Percentiles rank a stretch among this genome's conserved stretches.
Conservation (phyloP, 2,329 filamentous ascomycete species). For the Amauroascus niger region DNA sequence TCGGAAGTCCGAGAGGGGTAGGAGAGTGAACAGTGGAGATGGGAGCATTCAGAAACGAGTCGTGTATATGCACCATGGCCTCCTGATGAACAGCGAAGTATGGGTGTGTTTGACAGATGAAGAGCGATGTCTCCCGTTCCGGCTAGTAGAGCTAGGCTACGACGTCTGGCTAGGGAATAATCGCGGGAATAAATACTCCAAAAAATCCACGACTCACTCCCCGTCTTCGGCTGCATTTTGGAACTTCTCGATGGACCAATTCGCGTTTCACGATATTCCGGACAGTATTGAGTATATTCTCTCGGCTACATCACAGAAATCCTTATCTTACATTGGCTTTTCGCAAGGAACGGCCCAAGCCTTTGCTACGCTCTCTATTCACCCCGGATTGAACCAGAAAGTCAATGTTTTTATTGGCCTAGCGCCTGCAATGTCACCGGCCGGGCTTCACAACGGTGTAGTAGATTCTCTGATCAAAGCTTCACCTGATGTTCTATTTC, state of each 20-base stretch:
- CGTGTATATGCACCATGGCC: constrained; percentile 86
- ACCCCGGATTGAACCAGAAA: constrained; percentile 83
- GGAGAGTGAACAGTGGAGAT: constrained; percentile 55
- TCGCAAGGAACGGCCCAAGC: constrained; percentile 95
- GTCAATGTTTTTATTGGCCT: constrained; percentile 94
- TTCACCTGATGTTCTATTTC: constrained; percentile 81
- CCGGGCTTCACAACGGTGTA: constrained; percentile 77
- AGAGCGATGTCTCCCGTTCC: constrained; percentile 76
- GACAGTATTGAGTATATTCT: constrained; percentile 90
- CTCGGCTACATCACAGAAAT: constrained; percentile 67
- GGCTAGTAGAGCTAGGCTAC: constrained; percentile 79
- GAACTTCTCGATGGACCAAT: constrained; percentile 98
- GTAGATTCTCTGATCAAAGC: constrained; percentile 91
- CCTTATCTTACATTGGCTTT: constrained; percentile 92
- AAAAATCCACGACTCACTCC: constrained; percentile 71
- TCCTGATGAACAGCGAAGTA: constrained; percentile 98
- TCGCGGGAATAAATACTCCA: constrained; percentile 97
- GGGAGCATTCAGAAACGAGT: constrained; percentile 66
- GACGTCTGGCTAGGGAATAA: constrained; percentile 99
- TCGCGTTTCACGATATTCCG: constrained; percentile 94
- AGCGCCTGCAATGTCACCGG: constrained; percentile 91
- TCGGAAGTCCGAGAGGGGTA: constrained; percentile 69
- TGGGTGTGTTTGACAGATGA: constrained; percentile 90
- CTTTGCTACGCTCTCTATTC: constrained; percentile 85
- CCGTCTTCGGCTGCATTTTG: constrained; percentile 74